phyloP scores from a whole-genome alignment of 371 early-diverging fungal species.

The Rhizopus delemar region DNA sequence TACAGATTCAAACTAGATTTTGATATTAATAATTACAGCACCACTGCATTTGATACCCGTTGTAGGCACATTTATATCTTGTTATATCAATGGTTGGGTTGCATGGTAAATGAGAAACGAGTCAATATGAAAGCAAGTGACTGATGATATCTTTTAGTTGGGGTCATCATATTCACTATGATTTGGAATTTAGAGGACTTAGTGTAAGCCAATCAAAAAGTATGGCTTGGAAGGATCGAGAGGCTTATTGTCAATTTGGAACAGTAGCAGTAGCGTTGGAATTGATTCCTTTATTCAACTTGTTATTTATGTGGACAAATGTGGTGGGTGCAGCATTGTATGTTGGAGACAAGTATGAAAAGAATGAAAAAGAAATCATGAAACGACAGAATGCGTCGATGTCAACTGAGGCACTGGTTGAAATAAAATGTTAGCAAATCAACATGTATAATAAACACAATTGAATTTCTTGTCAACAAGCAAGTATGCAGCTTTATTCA shows the following conservation, averaged over 20 bases:
- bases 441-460: too few relatives aligned
- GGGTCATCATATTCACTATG: conserved; percentile 59
- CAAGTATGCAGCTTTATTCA: too few relatives aligned
- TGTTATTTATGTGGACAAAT: conserved; percentile 76
- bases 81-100: conserved; percentile 63
- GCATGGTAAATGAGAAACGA: conserved; percentile 34
- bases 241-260: conserved; percentile 61
- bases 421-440: too few relatives aligned
- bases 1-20: conserved; percentile 32
- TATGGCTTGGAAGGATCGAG: conserved; percentile 47
- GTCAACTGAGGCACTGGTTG: conserved; percentile 9
- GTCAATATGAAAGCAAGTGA: neutral
- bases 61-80: conserved; percentile 55
- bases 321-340: conserved; percentile 77
- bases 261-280: conserved; percentile 63
- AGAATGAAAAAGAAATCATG: conserved; percentile 34
- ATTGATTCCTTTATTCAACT: conserved; percentile 65
- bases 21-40: conserved; percentile 55
- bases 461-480: too few relatives aligned
- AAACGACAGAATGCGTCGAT: neutral
- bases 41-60: conserved; percentile 66
- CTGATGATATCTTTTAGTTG: conserved; percentile 26
- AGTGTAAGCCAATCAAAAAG: conserved; percentile 44
- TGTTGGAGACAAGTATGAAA: conserved; percentile 66
- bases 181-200: conserved; percentile 58